Evolutionary conservation across 768 basidiomycete genomes (phyloP).

Genomic region (Mycena galericulata): DNA sequence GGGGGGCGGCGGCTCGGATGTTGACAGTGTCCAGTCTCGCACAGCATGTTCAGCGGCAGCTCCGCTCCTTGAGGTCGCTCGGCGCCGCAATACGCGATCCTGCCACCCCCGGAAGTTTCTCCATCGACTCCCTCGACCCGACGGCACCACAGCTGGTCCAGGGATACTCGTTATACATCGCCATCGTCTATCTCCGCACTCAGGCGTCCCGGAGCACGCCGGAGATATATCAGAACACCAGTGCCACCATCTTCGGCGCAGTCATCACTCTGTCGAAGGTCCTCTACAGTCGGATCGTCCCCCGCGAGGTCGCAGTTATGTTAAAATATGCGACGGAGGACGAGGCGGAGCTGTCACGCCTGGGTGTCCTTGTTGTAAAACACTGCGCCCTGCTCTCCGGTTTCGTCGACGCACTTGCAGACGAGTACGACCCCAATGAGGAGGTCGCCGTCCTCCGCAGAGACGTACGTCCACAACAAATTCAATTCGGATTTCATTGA

Average conservation of each 20-base stretch:
- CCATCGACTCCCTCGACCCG: slow-evolving; percentile 20
- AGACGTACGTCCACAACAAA: not conserved
- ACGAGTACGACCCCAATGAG: not conserved
- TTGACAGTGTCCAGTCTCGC: slow-evolving; percentile 6
- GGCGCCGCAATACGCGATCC: slow-evolving; percentile 19
- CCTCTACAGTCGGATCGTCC: slow-evolving; percentile 25
- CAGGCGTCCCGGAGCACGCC: slow-evolving; percentile 23
- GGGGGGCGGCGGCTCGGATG: not conserved
- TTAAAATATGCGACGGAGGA: slow-evolving; percentile 23
- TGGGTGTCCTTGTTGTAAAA: slow-evolving; percentile 18
- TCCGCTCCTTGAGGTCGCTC: not conserved
- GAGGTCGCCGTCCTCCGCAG: slow-evolving; percentile 1
- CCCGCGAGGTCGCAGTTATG: slow-evolving; percentile 19
- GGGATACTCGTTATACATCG: slow-evolving; percentile 27
- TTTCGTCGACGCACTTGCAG: slow-evolving; percentile 3
- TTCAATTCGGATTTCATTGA: not conserved
- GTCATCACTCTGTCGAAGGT: slow-evolving; percentile 27
- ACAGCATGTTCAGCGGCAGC: slow-evolving; percentile 20
- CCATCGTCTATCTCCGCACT: slow-evolving; percentile 27
- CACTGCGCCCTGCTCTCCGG: slow-evolving; percentile 13
- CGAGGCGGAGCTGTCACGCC: slow-evolving; percentile 23
- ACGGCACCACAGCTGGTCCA: slow-evolving; percentile 22
- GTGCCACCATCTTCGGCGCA: slow-evolving; percentile 23
- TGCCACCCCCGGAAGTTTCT: slow-evolving; percentile 1
- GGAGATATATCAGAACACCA: slow-evolving; percentile 28